Evolutionary conservation across 495 filamentous ascomycete genomes (phyloP).

Genomic region (Trichocladium uniseriatum): DNA sequence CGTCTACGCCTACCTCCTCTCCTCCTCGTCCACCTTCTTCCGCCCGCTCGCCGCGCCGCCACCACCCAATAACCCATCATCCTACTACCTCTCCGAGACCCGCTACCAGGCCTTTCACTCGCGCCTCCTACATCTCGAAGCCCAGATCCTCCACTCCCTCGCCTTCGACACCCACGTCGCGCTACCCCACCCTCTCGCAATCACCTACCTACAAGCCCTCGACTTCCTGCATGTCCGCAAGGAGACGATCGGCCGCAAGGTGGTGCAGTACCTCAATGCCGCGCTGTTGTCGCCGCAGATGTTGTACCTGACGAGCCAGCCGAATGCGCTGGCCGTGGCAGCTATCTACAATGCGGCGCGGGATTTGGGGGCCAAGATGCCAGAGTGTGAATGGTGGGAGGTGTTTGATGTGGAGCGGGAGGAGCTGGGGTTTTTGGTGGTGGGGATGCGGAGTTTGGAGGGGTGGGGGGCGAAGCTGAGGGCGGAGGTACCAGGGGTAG

Average conservation of each 20-base stretch:
- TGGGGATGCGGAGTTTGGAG: constrained; percentile 72
- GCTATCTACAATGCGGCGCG: constrained; percentile 84
- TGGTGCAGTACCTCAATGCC: constrained; percentile 71
- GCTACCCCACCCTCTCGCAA: constrained; percentile 75
- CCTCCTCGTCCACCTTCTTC: constrained; percentile 54
- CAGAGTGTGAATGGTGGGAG: constrained; percentile 87
- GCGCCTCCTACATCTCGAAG: constrained; percentile 60
- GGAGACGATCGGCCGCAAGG: constrained; percentile 47
- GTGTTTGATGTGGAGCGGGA: constrained; percentile 97
- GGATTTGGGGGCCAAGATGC: constrained; percentile 66
- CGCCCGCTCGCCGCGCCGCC: constrained; percentile 30
- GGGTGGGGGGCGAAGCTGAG: constrained; percentile 50
- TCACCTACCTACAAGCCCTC: constrained; percentile 89
- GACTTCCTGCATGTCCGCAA: constrained; percentile 40
- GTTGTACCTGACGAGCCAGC: constrained; percentile 87
- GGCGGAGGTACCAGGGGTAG: constrained; percentile 20
- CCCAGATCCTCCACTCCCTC: constrained; percentile 61
- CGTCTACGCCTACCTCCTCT: constrained; percentile 74
- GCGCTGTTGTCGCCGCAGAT: constrained; percentile 78
- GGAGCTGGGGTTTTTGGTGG: constrained; percentile 87
- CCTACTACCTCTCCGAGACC: constrained; percentile 66
- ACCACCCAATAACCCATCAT: constrained; percentile 35
- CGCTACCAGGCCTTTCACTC: constrained; percentile 53
- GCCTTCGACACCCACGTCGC: constrained; percentile 77
- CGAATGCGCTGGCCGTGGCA: constrained; percentile 72